A percentile compares a stretch with the other conserved stretches of the same genome.
Evolutionary conservation across 2,329 filamentous ascomycete genomes (phyloP).

Genomic region (Penicillium janthinellum): DNA sequence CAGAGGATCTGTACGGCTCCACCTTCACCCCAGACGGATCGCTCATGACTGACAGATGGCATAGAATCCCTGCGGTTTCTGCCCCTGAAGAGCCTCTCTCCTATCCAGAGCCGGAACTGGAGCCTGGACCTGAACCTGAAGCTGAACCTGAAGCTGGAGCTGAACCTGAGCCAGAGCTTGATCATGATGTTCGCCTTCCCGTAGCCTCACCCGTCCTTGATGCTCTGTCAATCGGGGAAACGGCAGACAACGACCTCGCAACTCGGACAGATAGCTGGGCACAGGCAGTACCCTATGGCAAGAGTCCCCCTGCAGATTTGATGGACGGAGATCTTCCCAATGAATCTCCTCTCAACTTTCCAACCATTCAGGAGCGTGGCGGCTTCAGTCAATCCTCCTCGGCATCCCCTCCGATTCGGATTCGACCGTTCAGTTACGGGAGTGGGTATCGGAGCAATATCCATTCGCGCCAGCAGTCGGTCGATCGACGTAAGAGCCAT

Average conservation of each 20-base stretch:
- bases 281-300: slow-evolving; percentile 47
- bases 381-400: slow-evolving; percentile 48
- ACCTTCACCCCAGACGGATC: neutral
- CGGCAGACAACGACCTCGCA: slow-evolving; percentile 37
- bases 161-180: slow-evolving; percentile 12
- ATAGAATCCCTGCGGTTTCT: slow-evolving; percentile 33
- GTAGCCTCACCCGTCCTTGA: slow-evolving; percentile 44
- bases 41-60: slow-evolving; percentile 13
- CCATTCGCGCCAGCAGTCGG: slow-evolving; percentile 40
- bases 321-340: slow-evolving; percentile 38
- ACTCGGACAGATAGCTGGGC: slow-evolving; percentile 48
- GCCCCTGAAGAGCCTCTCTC: slow-evolving; percentile 34
- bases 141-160: neutral
- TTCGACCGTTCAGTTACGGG: slow-evolving; percentile 47
- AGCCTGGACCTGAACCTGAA: slow-evolving; percentile 14
- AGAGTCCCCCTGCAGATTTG: slow-evolving; percentile 46
- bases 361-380: slow-evolving; percentile 40
- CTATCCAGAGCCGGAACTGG: slow-evolving; percentile 19
- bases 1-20: slow-evolving; percentile 42
- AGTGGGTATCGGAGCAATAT: slow-evolving; percentile 41
- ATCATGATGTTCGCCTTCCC: slow-evolving; percentile 27
- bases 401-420: slow-evolving; percentile 45
- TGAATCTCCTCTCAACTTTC: slow-evolving; percentile 45
- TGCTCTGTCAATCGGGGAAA: slow-evolving; percentile 37
- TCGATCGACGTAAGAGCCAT: slow-evolving; percentile 42